Conservation (phyloP, 768 basidiomycete species). For the Suillus alpinus region DNA sequence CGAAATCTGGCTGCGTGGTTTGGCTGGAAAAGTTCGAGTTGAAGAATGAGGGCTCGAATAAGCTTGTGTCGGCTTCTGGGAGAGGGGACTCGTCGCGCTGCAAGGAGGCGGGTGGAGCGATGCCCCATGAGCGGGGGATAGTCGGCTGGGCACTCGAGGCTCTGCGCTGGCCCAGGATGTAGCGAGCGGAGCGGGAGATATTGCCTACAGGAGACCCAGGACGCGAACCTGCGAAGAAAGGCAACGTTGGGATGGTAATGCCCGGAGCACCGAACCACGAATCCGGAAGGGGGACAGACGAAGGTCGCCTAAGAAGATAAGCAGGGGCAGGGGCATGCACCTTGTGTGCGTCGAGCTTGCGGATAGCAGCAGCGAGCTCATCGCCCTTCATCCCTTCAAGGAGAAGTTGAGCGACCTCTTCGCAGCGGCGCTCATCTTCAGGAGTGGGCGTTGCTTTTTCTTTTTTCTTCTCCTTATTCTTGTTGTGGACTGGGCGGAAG, state of each 20-base stretch:
- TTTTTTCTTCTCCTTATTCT: slow-evolving; percentile 45
- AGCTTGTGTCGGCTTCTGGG: slow-evolving; percentile 45
- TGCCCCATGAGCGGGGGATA: slow-evolving; percentile 24
- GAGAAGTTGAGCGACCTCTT: slow-evolving; percentile 61
- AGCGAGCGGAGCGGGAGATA: slow-evolving; percentile 43
- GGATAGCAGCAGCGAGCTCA: slow-evolving; percentile 59
- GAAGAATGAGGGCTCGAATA: slow-evolving; percentile 46
- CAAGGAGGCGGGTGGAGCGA: slow-evolving; percentile 24
- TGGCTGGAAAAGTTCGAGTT: slow-evolving; percentile 27
- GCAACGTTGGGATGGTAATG: slow-evolving; percentile 43
- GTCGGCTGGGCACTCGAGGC: slow-evolving; percentile 48
- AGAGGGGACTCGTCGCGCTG: slow-evolving; percentile 46
- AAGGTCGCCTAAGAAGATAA: slow-evolving; percentile 52
- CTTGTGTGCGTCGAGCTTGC: slow-evolving; percentile 42
- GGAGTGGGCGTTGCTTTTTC: slow-evolving; percentile 15
- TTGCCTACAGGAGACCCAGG: slow-evolving; percentile 43
- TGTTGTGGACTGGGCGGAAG: slow-evolving; percentile 44
- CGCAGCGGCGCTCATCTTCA: slow-evolving; percentile 32
- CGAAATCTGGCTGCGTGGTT: slow-evolving; percentile 8
- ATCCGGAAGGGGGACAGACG: slow-evolving; percentile 60
- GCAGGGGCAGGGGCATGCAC: slow-evolving; percentile 14
- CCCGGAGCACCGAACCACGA: slow-evolving; percentile 25
- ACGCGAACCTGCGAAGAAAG: slow-evolving; percentile 38
- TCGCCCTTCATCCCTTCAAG: slow-evolving; percentile 71
- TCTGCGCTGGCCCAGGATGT: slow-evolving; percentile 44